phyloP scores from a whole-genome alignment of 257 asterid species.

The Ilex aquifolium region DNA sequence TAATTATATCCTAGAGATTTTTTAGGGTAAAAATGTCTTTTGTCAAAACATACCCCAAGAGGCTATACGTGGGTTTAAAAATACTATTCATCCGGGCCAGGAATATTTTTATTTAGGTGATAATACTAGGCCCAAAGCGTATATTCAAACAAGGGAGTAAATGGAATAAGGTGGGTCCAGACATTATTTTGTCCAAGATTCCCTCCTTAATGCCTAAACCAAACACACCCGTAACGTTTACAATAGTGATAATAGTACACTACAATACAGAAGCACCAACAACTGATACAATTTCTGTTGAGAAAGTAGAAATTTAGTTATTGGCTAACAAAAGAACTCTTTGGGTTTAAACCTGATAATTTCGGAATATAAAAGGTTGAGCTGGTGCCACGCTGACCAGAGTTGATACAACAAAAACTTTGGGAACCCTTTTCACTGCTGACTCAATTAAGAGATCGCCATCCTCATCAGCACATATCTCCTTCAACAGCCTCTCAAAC shows the following conservation, averaged over 20 bases:
- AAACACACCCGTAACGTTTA: background rate
- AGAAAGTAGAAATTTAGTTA: constrained; percentile 12
- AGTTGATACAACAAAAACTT: constrained; percentile 94
- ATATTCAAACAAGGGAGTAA: too few relatives aligned
- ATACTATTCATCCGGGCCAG: too few relatives aligned
- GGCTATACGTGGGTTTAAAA: too few relatives aligned
- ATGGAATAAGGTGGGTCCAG: too few relatives aligned
- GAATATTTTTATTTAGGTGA: too few relatives aligned
- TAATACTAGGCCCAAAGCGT: too few relatives aligned
- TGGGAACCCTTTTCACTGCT: constrained; percentile 81
- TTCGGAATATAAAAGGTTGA: constrained; percentile 96
- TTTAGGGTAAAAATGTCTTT: too few relatives aligned
- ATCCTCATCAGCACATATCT: constrained; percentile 92
- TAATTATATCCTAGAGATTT: too few relatives aligned
- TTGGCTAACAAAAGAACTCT: constrained; percentile 6
- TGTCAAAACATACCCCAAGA: too few relatives aligned
- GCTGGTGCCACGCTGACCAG: constrained; percentile 93
- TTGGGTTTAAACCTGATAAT: constrained; percentile 70
- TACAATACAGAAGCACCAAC: background rate
- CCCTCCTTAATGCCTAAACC: constrained; percentile 1
- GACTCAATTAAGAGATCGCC: constrained; percentile 98
- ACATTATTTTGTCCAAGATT: too few relatives aligned
- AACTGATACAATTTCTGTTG: constrained; percentile 6
- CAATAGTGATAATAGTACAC: background rate
- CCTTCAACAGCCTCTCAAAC: constrained; percentile 90